phyloP scores from a whole-genome alignment of 768 basidiomycete species.

The Calocybe cyanea region DNA sequence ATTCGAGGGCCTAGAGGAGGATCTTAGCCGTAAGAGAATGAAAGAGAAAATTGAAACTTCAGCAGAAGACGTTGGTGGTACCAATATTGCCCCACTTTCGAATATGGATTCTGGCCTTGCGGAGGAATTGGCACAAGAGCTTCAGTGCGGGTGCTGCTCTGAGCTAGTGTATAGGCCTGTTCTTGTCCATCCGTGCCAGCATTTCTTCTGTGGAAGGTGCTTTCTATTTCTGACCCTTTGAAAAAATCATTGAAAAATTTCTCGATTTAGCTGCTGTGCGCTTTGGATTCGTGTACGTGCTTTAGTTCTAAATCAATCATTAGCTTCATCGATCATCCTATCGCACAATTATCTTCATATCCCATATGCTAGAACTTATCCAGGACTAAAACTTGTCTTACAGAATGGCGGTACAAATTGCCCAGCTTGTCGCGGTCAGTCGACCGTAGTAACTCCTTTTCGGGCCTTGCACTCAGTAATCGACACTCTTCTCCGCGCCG shows the following conservation, averaged over 20 bases:
- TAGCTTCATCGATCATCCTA: constrained; percentile 6
- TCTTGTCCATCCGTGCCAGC: constrained; percentile 79
- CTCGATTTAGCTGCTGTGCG: constrained; percentile 58
- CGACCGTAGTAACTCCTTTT: constrained; percentile 67
- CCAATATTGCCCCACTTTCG: constrained; percentile 4
- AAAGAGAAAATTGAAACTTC: constrained; percentile 42
- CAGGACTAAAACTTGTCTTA: constrained; percentile 15
- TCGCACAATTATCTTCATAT: not conserved
- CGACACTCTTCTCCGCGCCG: constrained; percentile 66
- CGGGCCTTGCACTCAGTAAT: constrained; percentile 70
- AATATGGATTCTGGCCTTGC: constrained; percentile 33
- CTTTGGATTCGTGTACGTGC: constrained; percentile 80
- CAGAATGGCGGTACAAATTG: constrained; percentile 86
- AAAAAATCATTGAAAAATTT: constrained; percentile 1
- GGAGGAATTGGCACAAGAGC: constrained; percentile 66
- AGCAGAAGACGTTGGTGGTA: constrained; percentile 4
- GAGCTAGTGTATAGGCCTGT: constrained; percentile 81
- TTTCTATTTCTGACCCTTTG: constrained; percentile 1
- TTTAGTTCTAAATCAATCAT: constrained; percentile 9
- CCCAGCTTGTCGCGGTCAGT: constrained; percentile 73
- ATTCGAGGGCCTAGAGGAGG: constrained; percentile 45
- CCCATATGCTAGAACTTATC: not conserved
- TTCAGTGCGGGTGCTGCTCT: constrained; percentile 84
- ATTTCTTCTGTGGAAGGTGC: constrained; percentile 90
- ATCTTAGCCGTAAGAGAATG: constrained; percentile 55